phyloP scores from a whole-genome alignment of 2,329 filamentous ascomycete species.

The Aspergillus unguis region DNA sequence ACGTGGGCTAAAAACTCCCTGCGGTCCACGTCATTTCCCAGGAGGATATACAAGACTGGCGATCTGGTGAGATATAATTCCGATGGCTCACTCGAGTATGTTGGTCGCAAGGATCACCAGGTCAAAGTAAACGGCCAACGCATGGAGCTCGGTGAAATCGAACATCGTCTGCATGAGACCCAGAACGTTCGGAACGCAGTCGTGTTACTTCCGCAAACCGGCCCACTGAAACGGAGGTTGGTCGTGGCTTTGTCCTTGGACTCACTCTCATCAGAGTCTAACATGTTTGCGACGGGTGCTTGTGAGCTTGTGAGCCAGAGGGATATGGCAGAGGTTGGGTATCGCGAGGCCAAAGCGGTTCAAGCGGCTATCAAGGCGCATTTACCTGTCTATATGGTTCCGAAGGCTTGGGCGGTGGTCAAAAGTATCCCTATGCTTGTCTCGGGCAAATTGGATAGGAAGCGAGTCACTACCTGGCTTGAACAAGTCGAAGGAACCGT shows the following conservation, averaged over 20 bases:
- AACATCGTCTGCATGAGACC: conserved; percentile 35
- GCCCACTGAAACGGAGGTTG: conserved; percentile 44
- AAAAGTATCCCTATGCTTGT: conserved; percentile 41
- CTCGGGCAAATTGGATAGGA: conserved; percentile 38
- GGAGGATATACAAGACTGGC: conserved; percentile 28
- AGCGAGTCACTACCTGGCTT: conserved; percentile 44
- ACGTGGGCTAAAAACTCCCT: conserved; percentile 21
- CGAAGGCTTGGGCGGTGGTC: conserved; percentile 40
- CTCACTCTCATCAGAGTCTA: conserved; percentile 21
- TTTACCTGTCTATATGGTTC: conserved; percentile 47
- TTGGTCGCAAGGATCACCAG: conserved; percentile 60
- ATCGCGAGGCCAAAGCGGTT: conserved; percentile 29
- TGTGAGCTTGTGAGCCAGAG: conserved; percentile 32
- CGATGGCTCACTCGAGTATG: conserved; percentile 21
- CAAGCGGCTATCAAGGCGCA: conserved; percentile 42
- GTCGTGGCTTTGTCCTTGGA: conserved; percentile 43
- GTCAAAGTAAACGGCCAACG: conserved; percentile 65
- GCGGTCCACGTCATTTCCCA: conserved; percentile 6
- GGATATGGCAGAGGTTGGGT: conserved; percentile 21
- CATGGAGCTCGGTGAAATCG: conserved; percentile 57
- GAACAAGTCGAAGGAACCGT: conserved; percentile 38
- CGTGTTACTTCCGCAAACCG: conserved; percentile 44
- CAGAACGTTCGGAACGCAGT: conserved; percentile 38
- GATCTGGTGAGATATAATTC: conserved; percentile 23
- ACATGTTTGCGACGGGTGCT: conserved; percentile 27